These are phyloP conservation scores for Fraxinus angustifolia DNA, from an alignment of 305 asterid species.

Conservation along the genomic window DNA sequence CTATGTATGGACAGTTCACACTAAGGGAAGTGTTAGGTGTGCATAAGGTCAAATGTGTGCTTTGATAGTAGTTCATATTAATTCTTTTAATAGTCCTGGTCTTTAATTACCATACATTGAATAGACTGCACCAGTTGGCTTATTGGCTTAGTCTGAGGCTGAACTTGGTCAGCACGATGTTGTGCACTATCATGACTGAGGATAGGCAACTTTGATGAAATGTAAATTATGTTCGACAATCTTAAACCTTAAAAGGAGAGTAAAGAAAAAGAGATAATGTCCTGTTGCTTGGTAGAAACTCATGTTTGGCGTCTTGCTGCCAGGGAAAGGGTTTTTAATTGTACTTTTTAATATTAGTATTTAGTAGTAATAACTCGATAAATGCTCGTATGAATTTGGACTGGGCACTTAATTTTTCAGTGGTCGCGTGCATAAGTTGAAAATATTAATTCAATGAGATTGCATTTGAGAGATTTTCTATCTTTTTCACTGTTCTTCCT, in stretches of 20 bases:
- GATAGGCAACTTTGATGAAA: neutral
- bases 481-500: neutral
- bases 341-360: neutral
- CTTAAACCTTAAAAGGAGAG: neutral
- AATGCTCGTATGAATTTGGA: neutral
- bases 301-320: neutral
- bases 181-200: neutral
- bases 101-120: neutral
- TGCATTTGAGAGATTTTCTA: neutral
- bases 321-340: neutral
- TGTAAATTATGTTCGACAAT: neutral
- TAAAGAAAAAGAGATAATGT: neutral
- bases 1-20: neutral
- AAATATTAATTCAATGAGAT: neutral
- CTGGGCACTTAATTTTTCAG: neutral
- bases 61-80: neutral
- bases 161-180: neutral
- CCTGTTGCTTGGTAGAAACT: neutral
- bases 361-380: neutral
- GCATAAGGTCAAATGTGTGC: neutral
- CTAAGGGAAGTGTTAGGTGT: neutral
- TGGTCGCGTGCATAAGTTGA: neutral
- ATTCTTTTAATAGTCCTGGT: neutral
- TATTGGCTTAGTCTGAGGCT: neutral
- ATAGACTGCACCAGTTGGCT: neutral